Evolutionary conservation across 1,139 yeast species (phyloP).

Genomic region (Saccharomyces hybrid): DNA sequence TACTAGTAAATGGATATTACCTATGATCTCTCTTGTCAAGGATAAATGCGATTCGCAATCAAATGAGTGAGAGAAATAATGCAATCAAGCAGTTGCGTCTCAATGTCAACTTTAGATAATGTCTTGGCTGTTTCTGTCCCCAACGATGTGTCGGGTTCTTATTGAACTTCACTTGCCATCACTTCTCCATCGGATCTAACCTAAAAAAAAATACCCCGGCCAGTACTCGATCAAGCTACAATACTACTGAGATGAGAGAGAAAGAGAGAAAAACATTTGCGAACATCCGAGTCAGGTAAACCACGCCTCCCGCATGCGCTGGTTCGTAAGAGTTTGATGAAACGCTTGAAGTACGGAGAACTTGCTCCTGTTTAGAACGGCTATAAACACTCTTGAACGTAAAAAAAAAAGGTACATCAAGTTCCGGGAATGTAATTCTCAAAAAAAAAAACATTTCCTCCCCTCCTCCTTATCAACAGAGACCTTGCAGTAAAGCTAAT

Average conservation of each 20-base stretch:
- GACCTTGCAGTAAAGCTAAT: not conserved
- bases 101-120: not conserved
- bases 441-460: not conserved
- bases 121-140: not conserved
- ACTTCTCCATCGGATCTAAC: not conserved
- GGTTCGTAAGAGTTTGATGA: not conserved
- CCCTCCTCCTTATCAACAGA: not conserved
- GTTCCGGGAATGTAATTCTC: too few species aligned
- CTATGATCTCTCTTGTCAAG: not conserved
- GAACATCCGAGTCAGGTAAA: not conserved
- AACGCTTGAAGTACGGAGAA: not conserved
- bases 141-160: not conserved
- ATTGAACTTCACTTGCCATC: not conserved
- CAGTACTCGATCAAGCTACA: not conserved
- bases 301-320: not conserved
- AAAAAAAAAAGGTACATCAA: not conserved
- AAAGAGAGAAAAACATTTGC: not conserved
- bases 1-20: not conserved
- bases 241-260: not conserved
- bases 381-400: not conserved
- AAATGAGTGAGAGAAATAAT: not conserved
- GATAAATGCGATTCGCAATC: not conserved
- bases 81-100: not conserved
- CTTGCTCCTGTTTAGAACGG: not conserved
- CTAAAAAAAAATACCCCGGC: slow-evolving; percentile 1